Percentiles rank a stretch among this genome's conserved stretches.
phyloP scores from a whole-genome alignment of 768 basidiomycete genomes.

The Lanmaoa rubissima region DNA sequence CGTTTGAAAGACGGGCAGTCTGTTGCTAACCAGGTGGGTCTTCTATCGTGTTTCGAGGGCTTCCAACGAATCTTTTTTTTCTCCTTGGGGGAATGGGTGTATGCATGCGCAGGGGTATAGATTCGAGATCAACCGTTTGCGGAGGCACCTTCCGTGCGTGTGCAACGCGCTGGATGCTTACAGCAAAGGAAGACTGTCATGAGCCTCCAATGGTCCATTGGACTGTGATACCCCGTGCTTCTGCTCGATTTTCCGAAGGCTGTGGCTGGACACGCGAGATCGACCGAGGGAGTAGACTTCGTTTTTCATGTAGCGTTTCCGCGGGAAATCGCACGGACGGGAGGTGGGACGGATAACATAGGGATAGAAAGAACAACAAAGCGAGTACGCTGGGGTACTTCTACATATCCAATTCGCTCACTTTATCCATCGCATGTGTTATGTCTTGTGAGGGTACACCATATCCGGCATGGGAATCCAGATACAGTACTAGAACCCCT shows the following conservation, averaged over 20 bases:
- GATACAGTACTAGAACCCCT: no score
- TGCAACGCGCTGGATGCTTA: slow-evolving; percentile 19
- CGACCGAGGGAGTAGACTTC: no score
- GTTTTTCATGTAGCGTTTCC: background rate
- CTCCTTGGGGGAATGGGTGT: background rate
- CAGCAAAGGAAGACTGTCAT: slow-evolving; percentile 14
- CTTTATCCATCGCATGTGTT: background rate
- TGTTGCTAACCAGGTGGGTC: slow-evolving; percentile 5
- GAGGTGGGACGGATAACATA: no score
- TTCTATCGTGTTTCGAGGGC: background rate
- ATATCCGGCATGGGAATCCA: background rate
- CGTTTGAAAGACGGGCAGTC: slow-evolving; percentile 24
- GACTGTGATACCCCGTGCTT: no score
- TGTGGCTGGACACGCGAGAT: background rate
- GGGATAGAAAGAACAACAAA: background rate
- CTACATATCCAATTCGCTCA: background rate
- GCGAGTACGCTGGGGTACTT: background rate
- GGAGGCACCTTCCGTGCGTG: slow-evolving; percentile 12
- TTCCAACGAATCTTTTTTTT: background rate
- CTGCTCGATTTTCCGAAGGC: background rate
- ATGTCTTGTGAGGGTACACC: background rate
- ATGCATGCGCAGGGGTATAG: slow-evolving; percentile 10
- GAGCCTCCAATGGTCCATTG: background rate
- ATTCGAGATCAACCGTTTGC: slow-evolving; percentile 17
- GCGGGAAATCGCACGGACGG: background rate